Evolutionary conservation across 306 rosid genomes (phyloP).

Genomic region (Lathyrus aphaca): DNA sequence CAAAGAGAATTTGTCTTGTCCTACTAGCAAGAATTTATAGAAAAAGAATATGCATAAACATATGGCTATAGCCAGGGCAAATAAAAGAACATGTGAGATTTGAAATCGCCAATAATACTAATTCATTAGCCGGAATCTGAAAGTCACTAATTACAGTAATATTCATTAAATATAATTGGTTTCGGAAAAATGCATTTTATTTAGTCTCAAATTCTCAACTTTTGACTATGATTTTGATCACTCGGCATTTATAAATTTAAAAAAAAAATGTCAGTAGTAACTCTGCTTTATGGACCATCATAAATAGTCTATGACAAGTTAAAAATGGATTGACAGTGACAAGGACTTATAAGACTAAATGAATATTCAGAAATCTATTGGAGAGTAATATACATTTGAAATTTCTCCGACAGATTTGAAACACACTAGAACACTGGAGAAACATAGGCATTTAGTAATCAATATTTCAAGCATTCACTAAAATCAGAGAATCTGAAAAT

Average conservation of each 20-base stretch:
- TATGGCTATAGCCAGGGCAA: not conserved
- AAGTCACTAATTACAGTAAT: not conserved
- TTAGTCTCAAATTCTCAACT: constrained; percentile 22
- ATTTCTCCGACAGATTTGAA: not conserved
- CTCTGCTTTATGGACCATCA: constrained; percentile 6
- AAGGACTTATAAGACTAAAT: not conserved
- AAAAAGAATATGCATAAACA: constrained; percentile 5
- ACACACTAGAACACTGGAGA: not conserved
- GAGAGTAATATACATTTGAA: not conserved
- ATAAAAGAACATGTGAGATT: constrained; percentile 3
- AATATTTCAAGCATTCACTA: not conserved
- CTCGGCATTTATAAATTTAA: not conserved
- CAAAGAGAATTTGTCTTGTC: constrained; percentile 10
- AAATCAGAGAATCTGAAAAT: not conserved
- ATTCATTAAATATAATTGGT: not conserved
- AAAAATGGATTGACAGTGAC: not conserved
- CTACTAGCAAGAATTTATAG: constrained; percentile 12
- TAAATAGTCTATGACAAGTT: constrained; percentile 21
- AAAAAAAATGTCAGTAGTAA: not conserved
- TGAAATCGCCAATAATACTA: constrained; percentile 6
- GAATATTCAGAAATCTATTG: not conserved
- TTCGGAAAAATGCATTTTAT: not conserved
- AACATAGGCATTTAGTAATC: not conserved
- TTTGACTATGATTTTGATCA: not conserved
- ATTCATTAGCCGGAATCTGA: not conserved